Percentiles rank a stretch among this genome's conserved stretches.
Evolutionary conservation across 1,284 basidiomycete species (phyloP).

Genomic region (Meira miltonrushii): DNA sequence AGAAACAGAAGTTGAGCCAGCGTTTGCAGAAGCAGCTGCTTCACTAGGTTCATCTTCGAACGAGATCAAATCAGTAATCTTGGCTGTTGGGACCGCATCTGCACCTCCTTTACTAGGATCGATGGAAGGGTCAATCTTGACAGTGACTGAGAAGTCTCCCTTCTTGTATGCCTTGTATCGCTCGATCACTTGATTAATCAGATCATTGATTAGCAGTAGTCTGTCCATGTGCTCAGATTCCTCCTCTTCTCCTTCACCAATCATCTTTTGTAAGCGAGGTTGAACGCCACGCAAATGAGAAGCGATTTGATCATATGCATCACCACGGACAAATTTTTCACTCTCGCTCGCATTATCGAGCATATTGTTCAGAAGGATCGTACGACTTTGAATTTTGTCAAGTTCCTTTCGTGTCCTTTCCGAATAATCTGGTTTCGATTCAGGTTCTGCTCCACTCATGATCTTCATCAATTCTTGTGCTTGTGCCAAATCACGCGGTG

Average conservation of each 20-base stretch:
- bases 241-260: conserved; percentile 75
- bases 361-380: conserved; percentile 91
- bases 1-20: not conserved
- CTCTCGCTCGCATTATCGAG: conserved; percentile 83
- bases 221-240: conserved; percentile 83
- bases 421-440: conserved; percentile 85
- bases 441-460: conserved; percentile 89
- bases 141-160: conserved; percentile 70
- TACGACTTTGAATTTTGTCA: conserved; percentile 89
- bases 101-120: conserved; percentile 40
- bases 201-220: conserved; percentile 90
- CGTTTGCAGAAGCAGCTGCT: not conserved
- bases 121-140: conserved; percentile 57
- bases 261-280: conserved; percentile 96
- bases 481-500: conserved; percentile 86
- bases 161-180: conserved; percentile 87
- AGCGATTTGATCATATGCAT: conserved; percentile 95
- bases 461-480: conserved; percentile 98
- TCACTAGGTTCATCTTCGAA: conserved; percentile 41
- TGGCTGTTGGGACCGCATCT: conserved; percentile 45
- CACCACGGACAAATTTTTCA: conserved; percentile 61
- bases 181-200: conserved; percentile 84
- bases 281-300: conserved; percentile 73
- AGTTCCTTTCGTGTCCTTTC: conserved; percentile 82
- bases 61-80: conserved; percentile 46